Conservation (phyloP, 2,329 filamentous ascomycete genomes). For the Aspergillus pseudoviridinutans region DNA sequence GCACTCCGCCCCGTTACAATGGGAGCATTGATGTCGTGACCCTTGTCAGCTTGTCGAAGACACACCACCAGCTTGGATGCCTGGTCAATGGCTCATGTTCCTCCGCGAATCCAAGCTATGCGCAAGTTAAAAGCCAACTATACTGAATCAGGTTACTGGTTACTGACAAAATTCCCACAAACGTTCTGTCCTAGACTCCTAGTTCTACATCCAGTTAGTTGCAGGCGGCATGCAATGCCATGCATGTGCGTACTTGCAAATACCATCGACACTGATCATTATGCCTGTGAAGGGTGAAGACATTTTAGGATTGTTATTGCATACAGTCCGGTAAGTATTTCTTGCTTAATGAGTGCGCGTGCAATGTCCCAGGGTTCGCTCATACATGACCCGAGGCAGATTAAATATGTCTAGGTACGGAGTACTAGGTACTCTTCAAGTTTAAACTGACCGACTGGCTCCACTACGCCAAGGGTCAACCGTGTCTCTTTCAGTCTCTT, state of each 20-base stretch:
- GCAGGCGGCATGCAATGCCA: neutral
- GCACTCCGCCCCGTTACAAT: neutral
- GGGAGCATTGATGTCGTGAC: neutral
- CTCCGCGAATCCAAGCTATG: neutral
- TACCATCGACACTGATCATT: neutral
- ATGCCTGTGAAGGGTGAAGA: neutral
- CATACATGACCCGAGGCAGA: neutral
- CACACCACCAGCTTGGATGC: neutral
- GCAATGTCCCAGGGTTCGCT: neutral
- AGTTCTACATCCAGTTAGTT: neutral
- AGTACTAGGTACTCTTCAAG: neutral
- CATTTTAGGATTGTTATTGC: neutral
- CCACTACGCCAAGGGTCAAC: neutral
- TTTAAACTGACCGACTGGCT: neutral
- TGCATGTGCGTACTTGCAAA: neutral
- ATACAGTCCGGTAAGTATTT: neutral
- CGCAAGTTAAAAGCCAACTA: neutral
- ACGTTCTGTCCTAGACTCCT: neutral
- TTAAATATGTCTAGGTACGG: neutral
- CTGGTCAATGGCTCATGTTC: neutral
- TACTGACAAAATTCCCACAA: neutral
- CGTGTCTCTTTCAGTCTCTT: neutral
- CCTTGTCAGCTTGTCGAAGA: neutral
- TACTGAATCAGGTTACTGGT: neutral
- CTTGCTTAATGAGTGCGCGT: conserved; percentile 22